Evolutionary conservation across 768 basidiomycete species (phyloP), one percentile per base, ranked within the genome.

Genomic region (Aureoboletus auriporus): DNA sequence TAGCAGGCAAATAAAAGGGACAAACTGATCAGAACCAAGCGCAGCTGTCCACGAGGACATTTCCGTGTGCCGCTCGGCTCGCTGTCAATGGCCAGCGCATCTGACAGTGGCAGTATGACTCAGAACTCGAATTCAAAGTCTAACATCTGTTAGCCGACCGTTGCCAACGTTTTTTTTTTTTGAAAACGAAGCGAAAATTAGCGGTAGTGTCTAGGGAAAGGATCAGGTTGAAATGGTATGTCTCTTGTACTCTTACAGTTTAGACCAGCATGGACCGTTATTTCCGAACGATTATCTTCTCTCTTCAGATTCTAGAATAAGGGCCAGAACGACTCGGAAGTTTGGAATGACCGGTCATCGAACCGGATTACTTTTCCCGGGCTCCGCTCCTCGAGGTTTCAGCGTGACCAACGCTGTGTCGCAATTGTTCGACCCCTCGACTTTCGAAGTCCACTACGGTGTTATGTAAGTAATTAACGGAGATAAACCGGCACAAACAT

Each of bases 351-450:
- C 46, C 43, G 36, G 31, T 11, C 16, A 16, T 33, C 6, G 33
- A 39, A 29, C 13, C 37, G 20, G 23, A 27, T 16, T 9, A 5
- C 29, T 20, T 8, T 14, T n/a, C 11, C 35, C n/a, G 33, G n/a
- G 36, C 9, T n/a, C 14, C 9, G 8, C 11, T 28, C 55, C 46
- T 43, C 47, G 41, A 43, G 46, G 44, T 11, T 30, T 46, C 44
- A 37, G 46, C 27, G 14, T 20, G 52, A 59, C 14, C 31, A 38
- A 26, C 38, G 12, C 39, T 38, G 38, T 41, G 20, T 23, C 4
- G 4, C 20, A 23, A 23, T 23, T 23, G 31, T 17, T 33, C 10
- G 8, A 46, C 31, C 23, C 26, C 20, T 23, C 20, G 20, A 23
- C 20, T 23, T 23, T 23, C 20, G 20, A n/a, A 23, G 20, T 23